phyloP scores from a whole-genome alignment of 208 protist genomes.

The Trypanosoma avium region DNA sequence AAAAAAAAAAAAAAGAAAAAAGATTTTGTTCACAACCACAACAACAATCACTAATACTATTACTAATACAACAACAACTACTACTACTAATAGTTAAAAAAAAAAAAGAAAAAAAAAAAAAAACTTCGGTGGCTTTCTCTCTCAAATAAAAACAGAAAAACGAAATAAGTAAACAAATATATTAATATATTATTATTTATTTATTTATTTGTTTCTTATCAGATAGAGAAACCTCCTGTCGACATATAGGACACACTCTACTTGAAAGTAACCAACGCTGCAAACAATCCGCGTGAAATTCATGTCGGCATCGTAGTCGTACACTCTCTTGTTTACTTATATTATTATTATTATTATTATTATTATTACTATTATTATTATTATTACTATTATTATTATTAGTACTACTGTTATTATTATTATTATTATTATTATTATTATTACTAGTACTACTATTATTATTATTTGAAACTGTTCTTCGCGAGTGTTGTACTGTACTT shows the following conservation, averaged over 20 bases:
- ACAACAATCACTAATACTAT: too few relatives aligned
- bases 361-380: background rate
- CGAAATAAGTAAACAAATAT: too few relatives aligned
- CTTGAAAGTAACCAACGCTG: slow-evolving; percentile 67
- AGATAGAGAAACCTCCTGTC: slow-evolving; percentile 24
- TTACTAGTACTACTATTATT: background rate
- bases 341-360: background rate
- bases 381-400: background rate
- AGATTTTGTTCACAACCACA: too few relatives aligned
- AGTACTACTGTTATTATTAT: background rate
- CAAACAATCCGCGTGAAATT: slow-evolving; percentile 66
- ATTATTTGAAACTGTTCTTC: too few relatives aligned
- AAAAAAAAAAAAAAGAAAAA: too few relatives aligned
- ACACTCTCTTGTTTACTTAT: slow-evolving; percentile 14
- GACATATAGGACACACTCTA: slow-evolving; percentile 56
- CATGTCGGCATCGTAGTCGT: slow-evolving; percentile 49
- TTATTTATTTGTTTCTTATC: background rate
- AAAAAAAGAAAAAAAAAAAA: too few relatives aligned
- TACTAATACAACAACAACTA: too few relatives aligned
- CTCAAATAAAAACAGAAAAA: too few relatives aligned
- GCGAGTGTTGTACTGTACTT: too few relatives aligned
- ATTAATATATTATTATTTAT: background rate
- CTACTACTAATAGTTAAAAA: too few relatives aligned
- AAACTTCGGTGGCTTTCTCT: too few relatives aligned
- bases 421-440: background rate